A percentile compares a stretch with the other conserved stretches of the same genome.
Evolutionary conservation across 164 flowering plant genomes (phyloP).

Genomic region (Tetrastigma voinierianum): DNA sequence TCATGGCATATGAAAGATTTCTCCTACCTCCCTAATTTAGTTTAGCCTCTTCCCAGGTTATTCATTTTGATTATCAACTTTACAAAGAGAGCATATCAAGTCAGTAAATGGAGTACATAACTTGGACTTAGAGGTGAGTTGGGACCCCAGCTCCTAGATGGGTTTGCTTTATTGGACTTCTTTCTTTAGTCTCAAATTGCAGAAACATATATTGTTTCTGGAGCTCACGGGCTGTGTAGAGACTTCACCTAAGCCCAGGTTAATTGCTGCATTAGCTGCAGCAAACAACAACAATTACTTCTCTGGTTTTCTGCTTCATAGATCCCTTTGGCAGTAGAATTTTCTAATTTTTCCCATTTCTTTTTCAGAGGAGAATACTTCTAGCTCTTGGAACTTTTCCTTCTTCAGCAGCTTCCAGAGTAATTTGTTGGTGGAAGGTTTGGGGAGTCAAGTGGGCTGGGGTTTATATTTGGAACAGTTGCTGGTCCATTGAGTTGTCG

Average conservation of each 20-base stretch:
- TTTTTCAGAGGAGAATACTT: slow-evolving; percentile 46
- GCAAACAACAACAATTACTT: slow-evolving; percentile 63
- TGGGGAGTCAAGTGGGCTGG: slow-evolving; percentile 81
- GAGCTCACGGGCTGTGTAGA: slow-evolving; percentile 95
- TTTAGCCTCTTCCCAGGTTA: slow-evolving; percentile 49
- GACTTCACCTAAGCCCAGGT: slow-evolving; percentile 94
- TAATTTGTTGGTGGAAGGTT: slow-evolving; percentile 64
- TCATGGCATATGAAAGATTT: too few relatives aligned
- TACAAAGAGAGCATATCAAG: slow-evolving; percentile 63
- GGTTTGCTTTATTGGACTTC: slow-evolving; percentile 98
- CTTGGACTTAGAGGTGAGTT: slow-evolving; percentile 66
- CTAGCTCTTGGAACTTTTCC: slow-evolving; percentile 37
- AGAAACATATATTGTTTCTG: slow-evolving; percentile 75
- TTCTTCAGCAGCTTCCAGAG: slow-evolving; percentile 95
- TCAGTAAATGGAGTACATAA: slow-evolving; percentile 16
- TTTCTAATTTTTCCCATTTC: too few relatives aligned
- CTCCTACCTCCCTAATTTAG: neutral
- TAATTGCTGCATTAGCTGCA: slow-evolving; percentile 90
- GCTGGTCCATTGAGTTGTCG: slow-evolving; percentile 89
- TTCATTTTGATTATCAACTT: slow-evolving; percentile 72
- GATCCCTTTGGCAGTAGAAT: too few relatives aligned
- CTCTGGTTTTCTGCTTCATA: neutral
- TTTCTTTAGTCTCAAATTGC: slow-evolving; percentile 93
- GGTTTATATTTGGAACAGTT: slow-evolving; percentile 98
- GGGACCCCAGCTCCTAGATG: slow-evolving; percentile 99